phyloP scores from a whole-genome alignment of 140 eudicot genomes.

The Anethum foeniculum region DNA sequence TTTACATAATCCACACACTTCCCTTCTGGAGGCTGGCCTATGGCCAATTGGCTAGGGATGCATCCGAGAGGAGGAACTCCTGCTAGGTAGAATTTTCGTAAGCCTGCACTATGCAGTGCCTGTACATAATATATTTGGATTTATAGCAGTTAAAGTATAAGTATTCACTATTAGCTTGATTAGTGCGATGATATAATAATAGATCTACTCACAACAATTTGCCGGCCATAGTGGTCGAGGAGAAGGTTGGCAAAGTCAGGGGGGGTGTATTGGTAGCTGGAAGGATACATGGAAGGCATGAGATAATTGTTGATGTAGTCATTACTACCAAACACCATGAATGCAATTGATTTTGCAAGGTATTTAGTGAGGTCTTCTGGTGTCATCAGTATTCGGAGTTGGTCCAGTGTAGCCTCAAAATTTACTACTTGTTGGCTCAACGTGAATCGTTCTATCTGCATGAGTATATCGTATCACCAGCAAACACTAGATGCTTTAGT shows the following conservation, averaged over 20 bases:
- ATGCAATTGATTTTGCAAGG: constrained; percentile 45
- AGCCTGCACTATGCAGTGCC: constrained; percentile 68
- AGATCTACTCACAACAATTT: constrained; percentile 38
- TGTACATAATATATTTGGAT: constrained; percentile 9
- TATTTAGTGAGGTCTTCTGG: constrained; percentile 27
- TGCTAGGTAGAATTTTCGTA: constrained; percentile 53
- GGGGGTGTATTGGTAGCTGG: constrained; percentile 49
- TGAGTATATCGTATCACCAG: background rate
- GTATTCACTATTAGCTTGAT: background rate
- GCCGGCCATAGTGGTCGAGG: constrained; percentile 50
- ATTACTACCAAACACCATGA: constrained; percentile 74
- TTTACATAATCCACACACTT: constrained; percentile 62
- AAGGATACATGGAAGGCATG: constrained; percentile 45
- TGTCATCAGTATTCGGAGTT: constrained; percentile 49
- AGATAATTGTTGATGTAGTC: constrained; percentile 92
- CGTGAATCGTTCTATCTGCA: constrained; percentile 61
- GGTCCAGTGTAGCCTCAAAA: constrained; percentile 62
- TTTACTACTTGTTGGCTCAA: constrained; percentile 73
- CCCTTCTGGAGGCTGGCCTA: constrained; percentile 44
- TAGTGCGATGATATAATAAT: background rate
- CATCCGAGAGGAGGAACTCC: constrained; percentile 92
- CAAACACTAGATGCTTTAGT: background rate
- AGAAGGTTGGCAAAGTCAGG: constrained; percentile 64
- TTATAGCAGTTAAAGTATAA: background rate
- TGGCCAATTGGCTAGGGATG: constrained; percentile 73